Evolutionary conservation across 192 early-diverging fungal genomes (phyloP).

Genomic region (Coemansia umbellata): DNA sequence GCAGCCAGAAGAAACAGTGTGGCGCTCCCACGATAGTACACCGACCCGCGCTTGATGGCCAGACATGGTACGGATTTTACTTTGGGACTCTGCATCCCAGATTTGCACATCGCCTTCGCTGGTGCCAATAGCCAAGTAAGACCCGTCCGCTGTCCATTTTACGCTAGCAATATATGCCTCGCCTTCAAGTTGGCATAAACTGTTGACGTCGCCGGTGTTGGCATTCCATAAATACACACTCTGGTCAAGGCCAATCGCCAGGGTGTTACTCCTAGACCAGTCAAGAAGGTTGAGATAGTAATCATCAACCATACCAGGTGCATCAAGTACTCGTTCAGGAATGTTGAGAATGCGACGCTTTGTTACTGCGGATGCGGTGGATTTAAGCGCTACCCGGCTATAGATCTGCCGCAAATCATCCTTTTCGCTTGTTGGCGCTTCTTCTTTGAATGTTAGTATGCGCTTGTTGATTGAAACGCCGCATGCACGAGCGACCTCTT

Average conservation of each 20-base stretch:
- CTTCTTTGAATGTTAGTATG: conserved; percentile 75
- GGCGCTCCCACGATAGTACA: conserved; percentile 79
- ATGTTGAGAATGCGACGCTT: conserved; percentile 72
- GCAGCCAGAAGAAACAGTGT: conserved; percentile 79
- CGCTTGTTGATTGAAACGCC: conserved; percentile 75
- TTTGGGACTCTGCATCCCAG: conserved; percentile 79
- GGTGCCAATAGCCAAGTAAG: conserved; percentile 67
- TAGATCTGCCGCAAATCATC: conserved; percentile 57
- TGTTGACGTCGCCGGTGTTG: conserved; percentile 57
- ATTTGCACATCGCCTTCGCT: conserved; percentile 80
- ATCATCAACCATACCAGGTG: conserved; percentile 84
- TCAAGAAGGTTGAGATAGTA: conserved; percentile 95
- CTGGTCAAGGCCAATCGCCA: conserved; percentile 83
- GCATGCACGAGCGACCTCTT: conserved; percentile 76
- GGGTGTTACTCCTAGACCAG: conserved; percentile 76
- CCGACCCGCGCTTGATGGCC: conserved; percentile 81
- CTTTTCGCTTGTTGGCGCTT: conserved; percentile 62
- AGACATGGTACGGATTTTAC: conserved; percentile 75
- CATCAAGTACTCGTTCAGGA: conserved; percentile 85
- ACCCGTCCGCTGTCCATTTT: conserved; percentile 69
- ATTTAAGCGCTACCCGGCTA: conserved; percentile 32
- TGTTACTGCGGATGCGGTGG: conserved; percentile 18
- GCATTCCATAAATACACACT: conserved; percentile 93
- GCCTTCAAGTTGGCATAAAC: conserved; percentile 45
- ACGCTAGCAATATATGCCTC: conserved; percentile 65